Conservation (phyloP, 805 yeast genomes). For the Ogataea nitratoaversa region DNA sequence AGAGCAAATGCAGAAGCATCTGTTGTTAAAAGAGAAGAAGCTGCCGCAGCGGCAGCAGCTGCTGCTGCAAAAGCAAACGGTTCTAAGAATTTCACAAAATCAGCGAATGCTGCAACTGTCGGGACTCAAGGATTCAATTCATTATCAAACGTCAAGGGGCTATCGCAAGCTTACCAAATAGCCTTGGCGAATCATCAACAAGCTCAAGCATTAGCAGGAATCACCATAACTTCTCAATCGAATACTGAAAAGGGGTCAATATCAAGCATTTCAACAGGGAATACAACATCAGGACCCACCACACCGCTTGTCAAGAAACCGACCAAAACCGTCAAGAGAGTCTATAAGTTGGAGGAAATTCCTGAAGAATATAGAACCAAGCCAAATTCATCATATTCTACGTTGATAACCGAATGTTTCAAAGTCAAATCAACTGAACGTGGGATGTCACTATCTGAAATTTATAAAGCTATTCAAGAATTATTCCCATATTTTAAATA, state of each 20-base stretch:
- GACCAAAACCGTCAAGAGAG: conserved; percentile 53
- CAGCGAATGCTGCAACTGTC: not conserved
- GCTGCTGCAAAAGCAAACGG: conserved; percentile 20
- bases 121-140: not conserved
- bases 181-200: conserved; percentile 6
- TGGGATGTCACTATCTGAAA: conserved; percentile 81
- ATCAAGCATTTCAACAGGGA: conserved; percentile 1
- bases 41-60: conserved; percentile 23
- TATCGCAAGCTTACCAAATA: conserved; percentile 5
- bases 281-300: conserved; percentile 1
- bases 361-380: conserved; percentile 84
- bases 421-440: conserved; percentile 59
- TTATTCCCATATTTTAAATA: conserved; percentile 87
- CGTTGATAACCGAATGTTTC: conserved; percentile 74
- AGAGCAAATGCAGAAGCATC: conserved; percentile 29
- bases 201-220: conserved; percentile 6
- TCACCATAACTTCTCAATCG: not conserved
- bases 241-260: not conserved
- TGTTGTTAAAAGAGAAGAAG: conserved; percentile 25
- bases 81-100: too few relatives aligned
- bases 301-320: conserved; percentile 37
- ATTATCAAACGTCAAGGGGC: conserved; percentile 1
- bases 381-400: conserved; percentile 78
- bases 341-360: conserved; percentile 76
- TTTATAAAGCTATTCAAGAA: conserved; percentile 81